A percentile compares a stretch with the other conserved stretches of the same genome.
phyloP scores from a whole-genome alignment of 345 rosid species.

The Cardamine occulta region DNA sequence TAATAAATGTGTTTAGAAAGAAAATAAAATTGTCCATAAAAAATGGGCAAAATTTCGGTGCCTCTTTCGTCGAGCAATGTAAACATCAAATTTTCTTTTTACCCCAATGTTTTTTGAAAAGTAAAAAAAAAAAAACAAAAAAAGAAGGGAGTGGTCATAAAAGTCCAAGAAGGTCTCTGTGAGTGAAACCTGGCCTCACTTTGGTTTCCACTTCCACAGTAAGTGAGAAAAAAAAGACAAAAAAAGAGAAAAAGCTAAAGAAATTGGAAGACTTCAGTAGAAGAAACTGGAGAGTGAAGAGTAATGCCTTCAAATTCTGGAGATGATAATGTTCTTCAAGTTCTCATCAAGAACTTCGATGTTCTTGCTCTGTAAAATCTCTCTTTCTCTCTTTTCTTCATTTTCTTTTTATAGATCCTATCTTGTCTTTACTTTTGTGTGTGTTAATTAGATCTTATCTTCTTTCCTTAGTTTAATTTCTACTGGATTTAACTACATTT shows the following conservation, averaged over 20 bases:
- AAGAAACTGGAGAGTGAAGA: constrained; percentile 36
- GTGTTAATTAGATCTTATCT: neutral
- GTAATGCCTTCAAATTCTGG: constrained; percentile 61
- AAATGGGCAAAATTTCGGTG: constrained; percentile 49
- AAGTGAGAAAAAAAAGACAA: neutral
- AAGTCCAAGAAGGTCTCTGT: constrained; percentile 31
- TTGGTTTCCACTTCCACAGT: constrained; percentile 20
- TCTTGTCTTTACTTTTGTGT: neutral
- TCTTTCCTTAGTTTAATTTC: constrained; percentile 3
- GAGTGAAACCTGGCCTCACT: constrained; percentile 44
- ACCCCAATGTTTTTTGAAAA: neutral
- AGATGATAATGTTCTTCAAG: constrained; percentile 68
- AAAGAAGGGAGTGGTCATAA: constrained; percentile 31
- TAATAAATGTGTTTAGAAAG: neutral
- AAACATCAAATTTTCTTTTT: constrained; percentile 29
- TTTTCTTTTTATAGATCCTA: constrained; percentile 21
- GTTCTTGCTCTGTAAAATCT: constrained; percentile 77
- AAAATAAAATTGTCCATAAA: neutral
- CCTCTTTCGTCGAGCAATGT: constrained; percentile 61
- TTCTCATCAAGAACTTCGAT: constrained; percentile 77
- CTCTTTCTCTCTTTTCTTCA: neutral
- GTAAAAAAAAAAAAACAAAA: neutral
- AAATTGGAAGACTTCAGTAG: neutral
- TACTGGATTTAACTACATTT: constrained; percentile 30
- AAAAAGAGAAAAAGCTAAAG: neutral